Evolutionary conservation across 176 grass and related monocot genomes (phyloP).

Genomic region (Musa itinerans): DNA sequence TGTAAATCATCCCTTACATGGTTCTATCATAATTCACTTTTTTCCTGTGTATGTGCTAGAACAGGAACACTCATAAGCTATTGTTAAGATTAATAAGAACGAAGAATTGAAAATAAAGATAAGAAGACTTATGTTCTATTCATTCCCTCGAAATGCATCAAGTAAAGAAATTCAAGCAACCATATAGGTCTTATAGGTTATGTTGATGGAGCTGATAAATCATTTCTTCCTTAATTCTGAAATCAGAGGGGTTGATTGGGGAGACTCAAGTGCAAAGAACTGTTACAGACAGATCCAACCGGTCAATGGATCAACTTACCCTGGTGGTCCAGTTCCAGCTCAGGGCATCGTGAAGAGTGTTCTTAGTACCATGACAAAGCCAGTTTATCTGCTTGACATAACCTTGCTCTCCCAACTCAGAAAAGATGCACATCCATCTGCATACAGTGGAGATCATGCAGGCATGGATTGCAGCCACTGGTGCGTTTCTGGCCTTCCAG

Average conservation of each 20-base stretch:
- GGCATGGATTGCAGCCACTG: conserved; percentile 96
- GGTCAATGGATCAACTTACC: conserved; percentile 49
- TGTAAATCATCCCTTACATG: too few relatives aligned
- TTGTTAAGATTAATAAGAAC: too few relatives aligned
- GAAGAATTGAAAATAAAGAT: too few relatives aligned
- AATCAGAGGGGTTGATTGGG: conserved; percentile 62
- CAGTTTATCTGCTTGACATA: conserved; percentile 81
- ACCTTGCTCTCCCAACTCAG: conserved; percentile 83
- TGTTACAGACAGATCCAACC: conserved; percentile 58
- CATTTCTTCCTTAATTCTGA: not conserved
- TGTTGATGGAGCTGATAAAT: not conserved
- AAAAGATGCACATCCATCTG: conserved; percentile 74
- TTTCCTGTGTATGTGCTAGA: too few relatives aligned
- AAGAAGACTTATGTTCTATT: too few relatives aligned
- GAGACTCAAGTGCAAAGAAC: conserved; percentile 29
- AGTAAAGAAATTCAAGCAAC: too few relatives aligned
- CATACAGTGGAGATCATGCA: conserved; percentile 66
- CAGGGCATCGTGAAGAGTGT: conserved; percentile 46
- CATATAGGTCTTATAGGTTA: not conserved
- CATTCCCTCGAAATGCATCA: too few relatives aligned
- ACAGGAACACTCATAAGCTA: too few relatives aligned
- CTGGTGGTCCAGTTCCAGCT: conserved; percentile 38
- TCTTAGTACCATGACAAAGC: conserved; percentile 49
- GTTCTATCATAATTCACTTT: too few relatives aligned
- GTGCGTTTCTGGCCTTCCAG: conserved; percentile 86